Evolutionary conservation across 257 asterid species (phyloP), one percentile per base, ranked within the genome.

Genomic region (Penstemon davidsonii): DNA sequence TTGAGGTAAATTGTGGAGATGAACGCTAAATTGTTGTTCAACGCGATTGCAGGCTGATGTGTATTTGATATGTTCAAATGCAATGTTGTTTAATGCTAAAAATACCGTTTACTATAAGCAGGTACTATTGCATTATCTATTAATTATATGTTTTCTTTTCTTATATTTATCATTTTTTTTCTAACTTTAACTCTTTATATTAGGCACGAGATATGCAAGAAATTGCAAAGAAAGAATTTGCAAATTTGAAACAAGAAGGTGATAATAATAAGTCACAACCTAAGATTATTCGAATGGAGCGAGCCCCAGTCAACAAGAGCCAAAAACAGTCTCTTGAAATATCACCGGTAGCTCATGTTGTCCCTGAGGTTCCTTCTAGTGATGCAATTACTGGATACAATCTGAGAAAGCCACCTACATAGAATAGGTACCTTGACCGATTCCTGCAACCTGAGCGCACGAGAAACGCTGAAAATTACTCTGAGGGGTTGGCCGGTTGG

Each of bases 171-270:
- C 41, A 6, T 25, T 25, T 38, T 25, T 70, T 25, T 25, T 25
- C 40, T 66, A 19, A 39, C 58, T 57, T 71, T 78, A 43, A 80
- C 59, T 59, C 6, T 46, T 54, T 41, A 73, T 68, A 13, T 68
- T 67, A 94, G 99, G 99, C 99, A 71, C 85, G 90, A 42, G 41
- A 96, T 36, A 91, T 91, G 66, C 95, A 85, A 82, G 96, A 91
- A 1, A 76, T 91, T 61, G 95, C 91, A 5, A 88, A 73, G 79
- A 74, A 96, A 45, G 99, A 94, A 77, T 90, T 94, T 43, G 86
- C 80, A 61, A 91, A 94, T 78, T 81, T 94, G 72, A 86, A 82
- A 86, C 91, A 84, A 50, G 95, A 86, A 76, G 99, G 97, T 45
- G 96, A 84, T 67, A 73, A 90, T 71, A 97, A 96, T 64, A 92